These are phyloP conservation scores for Irpex lacteus DNA, from an alignment of 1,284 basidiomycete genomes.

Conservation along the genomic window DNA sequence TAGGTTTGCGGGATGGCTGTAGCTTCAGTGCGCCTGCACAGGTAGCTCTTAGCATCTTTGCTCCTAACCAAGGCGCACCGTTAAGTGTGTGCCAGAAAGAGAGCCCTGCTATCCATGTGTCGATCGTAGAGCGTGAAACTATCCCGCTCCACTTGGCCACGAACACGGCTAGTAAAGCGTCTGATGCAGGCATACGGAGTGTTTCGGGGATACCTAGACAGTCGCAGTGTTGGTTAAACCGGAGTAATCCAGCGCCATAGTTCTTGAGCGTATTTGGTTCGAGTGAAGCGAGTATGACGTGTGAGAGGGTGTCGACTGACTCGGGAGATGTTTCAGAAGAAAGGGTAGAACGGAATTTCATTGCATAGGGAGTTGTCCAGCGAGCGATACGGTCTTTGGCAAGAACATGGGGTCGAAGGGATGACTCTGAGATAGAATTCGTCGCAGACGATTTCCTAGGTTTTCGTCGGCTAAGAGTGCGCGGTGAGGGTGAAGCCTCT, in stretches of 20 bases:
- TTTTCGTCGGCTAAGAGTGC: neutral
- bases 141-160: conserved; percentile 5
- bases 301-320: neutral
- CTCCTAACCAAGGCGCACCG: conserved; percentile 29
- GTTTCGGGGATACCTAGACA: conserved; percentile 23
- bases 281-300: conserved; percentile 7
- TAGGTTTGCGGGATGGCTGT: conserved; percentile 18
- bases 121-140: conserved; percentile 3
- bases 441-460: neutral
- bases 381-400: conserved; percentile 6
- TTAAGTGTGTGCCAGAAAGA: conserved; percentile 32
- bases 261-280: conserved; percentile 21
- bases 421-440: neutral
- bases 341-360: neutral
- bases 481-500: neutral
- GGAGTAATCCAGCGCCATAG: conserved; percentile 33
- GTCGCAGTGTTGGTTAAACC: conserved; percentile 36
- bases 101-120: conserved; percentile 28
- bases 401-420: neutral
- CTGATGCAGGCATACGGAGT: conserved; percentile 31
- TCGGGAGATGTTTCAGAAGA: neutral
- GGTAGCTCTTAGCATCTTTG: conserved; percentile 16
- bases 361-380: conserved; percentile 3
- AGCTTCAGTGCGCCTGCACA: conserved; percentile 24
- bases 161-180: conserved; percentile 27